Conservation (phyloP, 2,329 filamentous ascomycete genomes). For the Madurella fahalii region DNA sequence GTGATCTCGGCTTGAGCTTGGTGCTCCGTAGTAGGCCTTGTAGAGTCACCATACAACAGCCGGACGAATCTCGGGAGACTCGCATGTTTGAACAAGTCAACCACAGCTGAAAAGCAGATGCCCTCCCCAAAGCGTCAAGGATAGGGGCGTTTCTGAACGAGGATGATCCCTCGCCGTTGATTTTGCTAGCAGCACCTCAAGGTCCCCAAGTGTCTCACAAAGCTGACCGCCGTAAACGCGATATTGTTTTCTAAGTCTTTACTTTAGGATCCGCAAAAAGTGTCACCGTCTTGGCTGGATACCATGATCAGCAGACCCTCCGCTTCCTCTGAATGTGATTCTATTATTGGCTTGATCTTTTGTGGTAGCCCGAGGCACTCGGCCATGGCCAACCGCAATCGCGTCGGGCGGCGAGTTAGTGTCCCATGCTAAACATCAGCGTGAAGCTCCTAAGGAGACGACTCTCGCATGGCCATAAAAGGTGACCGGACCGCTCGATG, state of each 20-base stretch:
- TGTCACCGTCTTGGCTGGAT: conserved; percentile 15
- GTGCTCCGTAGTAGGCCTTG: background rate
- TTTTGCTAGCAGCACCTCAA: background rate
- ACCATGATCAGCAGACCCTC: conserved; percentile 25
- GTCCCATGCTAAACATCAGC: background rate
- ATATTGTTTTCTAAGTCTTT: conserved; percentile 5
- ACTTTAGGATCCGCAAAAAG: background rate
- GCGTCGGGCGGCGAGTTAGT: conserved; percentile 7
- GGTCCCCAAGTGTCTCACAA: conserved; percentile 11
- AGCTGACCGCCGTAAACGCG: conserved; percentile 8
- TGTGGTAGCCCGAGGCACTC: conserved; percentile 3
- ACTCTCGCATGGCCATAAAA: conserved; percentile 12
- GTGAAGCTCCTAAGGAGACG: background rate
- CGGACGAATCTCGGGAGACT: background rate
- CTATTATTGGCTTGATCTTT: conserved; percentile 13
- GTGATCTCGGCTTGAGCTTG: conserved; percentile 11
- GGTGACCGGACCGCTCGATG: background rate
- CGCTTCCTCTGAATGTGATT: conserved; percentile 1
- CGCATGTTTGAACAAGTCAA: background rate
- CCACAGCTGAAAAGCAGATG: background rate
- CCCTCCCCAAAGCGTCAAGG: background rate
- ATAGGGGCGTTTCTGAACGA: no score
- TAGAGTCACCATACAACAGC: background rate
- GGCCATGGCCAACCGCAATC: conserved; percentile 3
- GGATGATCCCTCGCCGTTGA: background rate